These are phyloP conservation scores for Nicotiana knightiana DNA, from an alignment of 257 asterid species.

Conservation along the genomic window DNA sequence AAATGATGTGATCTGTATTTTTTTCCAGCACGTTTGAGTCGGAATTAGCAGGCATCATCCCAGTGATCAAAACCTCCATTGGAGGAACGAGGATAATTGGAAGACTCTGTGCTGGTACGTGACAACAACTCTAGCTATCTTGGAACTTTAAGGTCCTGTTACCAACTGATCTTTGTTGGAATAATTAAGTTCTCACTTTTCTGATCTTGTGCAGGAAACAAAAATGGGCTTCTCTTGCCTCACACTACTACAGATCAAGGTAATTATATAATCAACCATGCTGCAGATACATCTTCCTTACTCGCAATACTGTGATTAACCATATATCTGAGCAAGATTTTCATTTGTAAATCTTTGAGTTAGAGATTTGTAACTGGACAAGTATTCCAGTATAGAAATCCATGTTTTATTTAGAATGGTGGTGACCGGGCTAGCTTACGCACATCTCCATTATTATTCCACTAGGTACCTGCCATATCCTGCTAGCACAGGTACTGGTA, in stretches of 20 bases:
- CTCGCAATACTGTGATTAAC: background rate
- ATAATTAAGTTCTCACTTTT: background rate
- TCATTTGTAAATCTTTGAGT: background rate
- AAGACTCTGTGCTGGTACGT: constrained; percentile 77
- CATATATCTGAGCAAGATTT: background rate
- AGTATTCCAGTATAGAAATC: background rate
- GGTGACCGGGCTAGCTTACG: background rate
- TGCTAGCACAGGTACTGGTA: background rate
- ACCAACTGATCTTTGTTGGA: background rate
- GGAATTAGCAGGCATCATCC: constrained; percentile 71
- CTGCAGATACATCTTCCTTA: background rate
- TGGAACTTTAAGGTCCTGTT: background rate
- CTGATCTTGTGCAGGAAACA: constrained; percentile 51
- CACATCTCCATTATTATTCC: background rate
- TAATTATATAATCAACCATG: constrained; percentile 11
- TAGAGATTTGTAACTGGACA: background rate
- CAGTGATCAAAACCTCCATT: constrained; percentile 84
- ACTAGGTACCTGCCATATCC: background rate
- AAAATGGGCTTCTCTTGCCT: constrained; percentile 90
- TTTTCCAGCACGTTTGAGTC: constrained; percentile 70
- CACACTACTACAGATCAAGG: constrained; percentile 97
- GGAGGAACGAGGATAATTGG: constrained; percentile 87
- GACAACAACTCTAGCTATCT: background rate
- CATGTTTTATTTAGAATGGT: background rate
- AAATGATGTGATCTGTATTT: constrained; percentile 2